Conservation (phyloP, 768 basidiomycete species). For the Trametes cingulata region DNA sequence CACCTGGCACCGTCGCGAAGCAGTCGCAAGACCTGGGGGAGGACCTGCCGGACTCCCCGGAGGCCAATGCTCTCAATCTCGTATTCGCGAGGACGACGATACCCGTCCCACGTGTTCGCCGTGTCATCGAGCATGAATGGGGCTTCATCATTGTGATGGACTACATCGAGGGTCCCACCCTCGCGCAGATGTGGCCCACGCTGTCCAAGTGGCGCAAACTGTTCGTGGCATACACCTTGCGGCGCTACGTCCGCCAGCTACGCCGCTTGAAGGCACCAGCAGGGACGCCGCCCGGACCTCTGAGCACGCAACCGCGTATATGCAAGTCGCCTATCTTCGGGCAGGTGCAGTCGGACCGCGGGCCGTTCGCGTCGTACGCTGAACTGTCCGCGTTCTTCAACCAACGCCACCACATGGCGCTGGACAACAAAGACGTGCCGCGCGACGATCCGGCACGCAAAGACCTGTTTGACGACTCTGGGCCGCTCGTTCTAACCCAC, state of each 20-base stretch:
- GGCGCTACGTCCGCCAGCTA: slow-evolving; percentile 32
- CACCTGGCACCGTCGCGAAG: too few species aligned
- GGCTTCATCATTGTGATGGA: slow-evolving; percentile 23
- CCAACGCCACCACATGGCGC: background rate
- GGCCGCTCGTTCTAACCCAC: slow-evolving; percentile 30
- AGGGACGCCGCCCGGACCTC: background rate
- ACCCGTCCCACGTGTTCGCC: slow-evolving; percentile 20
- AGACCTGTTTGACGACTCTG: slow-evolving; percentile 16
- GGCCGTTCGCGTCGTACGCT: slow-evolving; percentile 9
- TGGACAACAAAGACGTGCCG: background rate
- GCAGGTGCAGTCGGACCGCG: background rate
- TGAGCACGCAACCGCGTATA: background rate
- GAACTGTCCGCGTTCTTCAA: slow-evolving; percentile 7
- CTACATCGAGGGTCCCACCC: slow-evolving; percentile 28
- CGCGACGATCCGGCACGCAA: slow-evolving; percentile 1
- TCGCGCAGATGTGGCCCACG: slow-evolving; percentile 29
- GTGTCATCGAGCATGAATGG: background rate
- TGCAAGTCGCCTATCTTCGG: slow-evolving; percentile 6
- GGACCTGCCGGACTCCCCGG: background rate
- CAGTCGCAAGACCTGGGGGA: background rate
- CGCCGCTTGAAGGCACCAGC: slow-evolving; percentile 13
- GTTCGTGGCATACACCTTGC: slow-evolving; percentile 31
- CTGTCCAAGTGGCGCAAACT: slow-evolving; percentile 26
- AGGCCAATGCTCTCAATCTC: background rate
- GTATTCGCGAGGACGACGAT: slow-evolving; percentile 17